A percentile compares a stretch with the other conserved stretches of the same genome.
These are phyloP conservation scores for Boletus barrowsii DNA, from an alignment of 768 basidiomycete genomes.

Conservation along the genomic window DNA sequence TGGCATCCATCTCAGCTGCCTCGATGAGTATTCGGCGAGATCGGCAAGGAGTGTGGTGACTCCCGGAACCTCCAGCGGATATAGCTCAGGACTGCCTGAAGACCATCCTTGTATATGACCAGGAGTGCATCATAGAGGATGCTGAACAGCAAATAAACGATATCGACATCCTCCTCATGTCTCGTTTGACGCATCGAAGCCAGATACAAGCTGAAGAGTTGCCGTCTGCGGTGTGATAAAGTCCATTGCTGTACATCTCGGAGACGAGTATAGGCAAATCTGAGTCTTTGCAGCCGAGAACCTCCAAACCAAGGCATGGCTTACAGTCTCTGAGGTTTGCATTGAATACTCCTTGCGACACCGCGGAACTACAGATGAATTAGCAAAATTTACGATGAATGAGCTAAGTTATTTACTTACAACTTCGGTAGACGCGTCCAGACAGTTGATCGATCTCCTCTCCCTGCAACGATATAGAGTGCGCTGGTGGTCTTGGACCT, in stretches of 20 bases:
- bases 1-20: background rate
- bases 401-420: too few species aligned
- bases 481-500: too few species aligned
- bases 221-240: background rate
- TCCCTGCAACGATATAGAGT: too few species aligned
- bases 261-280: too few species aligned
- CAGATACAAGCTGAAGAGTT: background rate
- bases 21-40: background rate
- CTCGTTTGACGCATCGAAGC: conserved; percentile 13
- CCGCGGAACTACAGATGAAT: too few species aligned
- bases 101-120: background rate
- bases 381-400: too few species aligned
- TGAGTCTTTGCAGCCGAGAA: too few species aligned
- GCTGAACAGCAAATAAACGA: background rate
- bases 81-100: background rate
- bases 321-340: too few species aligned
- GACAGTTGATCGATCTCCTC: too few species aligned
- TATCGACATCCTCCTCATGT: conserved; percentile 10
- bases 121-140: background rate
- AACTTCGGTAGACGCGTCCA: too few species aligned
- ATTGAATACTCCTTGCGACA: too few species aligned
- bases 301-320: too few species aligned
- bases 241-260: background rate
- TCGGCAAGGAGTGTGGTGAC: conserved; percentile 1
- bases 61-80: background rate